Evolutionary conservation across 345 rosid genomes (phyloP).

Genomic region (Gossypioides kirkii): DNA sequence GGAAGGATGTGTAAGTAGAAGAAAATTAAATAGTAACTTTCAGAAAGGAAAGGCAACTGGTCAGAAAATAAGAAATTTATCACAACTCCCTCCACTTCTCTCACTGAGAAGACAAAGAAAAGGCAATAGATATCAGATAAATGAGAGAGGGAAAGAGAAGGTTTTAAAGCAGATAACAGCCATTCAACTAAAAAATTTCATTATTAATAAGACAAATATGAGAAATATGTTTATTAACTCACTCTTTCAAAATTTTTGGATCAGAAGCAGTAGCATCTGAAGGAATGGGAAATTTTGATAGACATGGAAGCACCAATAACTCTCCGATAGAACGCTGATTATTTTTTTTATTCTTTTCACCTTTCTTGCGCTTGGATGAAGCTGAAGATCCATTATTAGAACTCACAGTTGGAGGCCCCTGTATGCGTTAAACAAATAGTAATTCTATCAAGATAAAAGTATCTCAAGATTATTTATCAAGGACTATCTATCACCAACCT

Average conservation of each 20-base stretch:
- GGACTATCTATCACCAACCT: conserved; percentile 35
- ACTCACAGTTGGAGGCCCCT: conserved; percentile 67
- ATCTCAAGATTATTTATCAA: conserved; percentile 13
- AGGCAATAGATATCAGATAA: neutral
- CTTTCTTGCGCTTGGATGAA: conserved; percentile 71
- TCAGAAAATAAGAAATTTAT: neutral
- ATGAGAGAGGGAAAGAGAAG: neutral
- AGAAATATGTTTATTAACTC: conserved; percentile 31
- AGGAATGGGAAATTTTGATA: conserved; percentile 67
- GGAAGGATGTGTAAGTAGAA: conserved; percentile 4
- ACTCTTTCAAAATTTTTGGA: conserved; percentile 46
- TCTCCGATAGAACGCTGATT: conserved; percentile 67
- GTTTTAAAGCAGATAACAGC: neutral
- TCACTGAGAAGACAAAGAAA: neutral
- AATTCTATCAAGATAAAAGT: conserved; percentile 4
- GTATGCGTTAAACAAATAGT: conserved; percentile 20
- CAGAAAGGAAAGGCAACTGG: neutral
- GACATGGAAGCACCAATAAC: conserved; percentile 79
- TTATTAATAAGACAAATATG: neutral
- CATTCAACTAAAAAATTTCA: neutral
- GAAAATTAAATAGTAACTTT: neutral
- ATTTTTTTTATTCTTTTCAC: conserved; percentile 54
- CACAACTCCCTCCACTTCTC: neutral
- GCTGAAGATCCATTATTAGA: conserved; percentile 38
- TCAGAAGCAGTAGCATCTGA: conserved; percentile 41